A percentile compares a stretch with the other conserved stretches of the same genome.
These are phyloP conservation scores for Talaromyces wortmannii DNA, from an alignment of 495 filamentous ascomycete genomes.

Conservation along the genomic window DNA sequence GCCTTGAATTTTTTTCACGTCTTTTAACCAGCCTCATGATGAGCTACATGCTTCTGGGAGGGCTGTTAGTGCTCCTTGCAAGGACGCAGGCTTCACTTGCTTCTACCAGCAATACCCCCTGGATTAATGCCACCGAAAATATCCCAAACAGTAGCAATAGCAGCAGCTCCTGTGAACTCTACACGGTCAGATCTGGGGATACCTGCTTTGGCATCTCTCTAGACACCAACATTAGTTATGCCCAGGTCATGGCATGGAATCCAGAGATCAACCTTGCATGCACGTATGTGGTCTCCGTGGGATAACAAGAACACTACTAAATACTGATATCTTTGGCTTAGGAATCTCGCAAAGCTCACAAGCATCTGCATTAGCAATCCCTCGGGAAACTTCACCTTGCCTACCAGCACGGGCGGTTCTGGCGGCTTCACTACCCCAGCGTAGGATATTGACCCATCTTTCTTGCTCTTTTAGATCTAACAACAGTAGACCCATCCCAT, in stretches of 20 bases:
- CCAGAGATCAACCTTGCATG: constrained; percentile 11
- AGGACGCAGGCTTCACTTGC: not conserved
- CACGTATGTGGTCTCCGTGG: not conserved
- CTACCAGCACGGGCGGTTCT: not conserved
- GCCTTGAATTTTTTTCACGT: no score
- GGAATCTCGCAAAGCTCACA: not conserved
- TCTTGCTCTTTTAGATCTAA: no score
- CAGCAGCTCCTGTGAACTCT: not conserved
- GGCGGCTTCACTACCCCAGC: not conserved
- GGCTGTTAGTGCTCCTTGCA: not conserved
- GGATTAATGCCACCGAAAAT: not conserved
- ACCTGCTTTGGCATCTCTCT: constrained; percentile 17
- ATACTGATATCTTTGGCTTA: not conserved
- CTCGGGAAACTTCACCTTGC: not conserved
- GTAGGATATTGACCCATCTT: no score
- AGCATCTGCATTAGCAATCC: not conserved
- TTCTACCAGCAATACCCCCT: not conserved
- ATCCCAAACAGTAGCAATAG: not conserved
- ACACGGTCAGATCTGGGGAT: constrained; percentile 10
- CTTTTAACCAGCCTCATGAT: no score
- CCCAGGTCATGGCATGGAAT: constrained; percentile 9
- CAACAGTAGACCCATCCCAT: not conserved
- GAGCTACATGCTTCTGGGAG: no score
- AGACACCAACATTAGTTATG: constrained; percentile 4
- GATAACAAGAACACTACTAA: not conserved